These are phyloP conservation scores for Flagelloscypha sp. DNA, from an alignment of 768 basidiomycete species.

Conservation along the genomic window DNA sequence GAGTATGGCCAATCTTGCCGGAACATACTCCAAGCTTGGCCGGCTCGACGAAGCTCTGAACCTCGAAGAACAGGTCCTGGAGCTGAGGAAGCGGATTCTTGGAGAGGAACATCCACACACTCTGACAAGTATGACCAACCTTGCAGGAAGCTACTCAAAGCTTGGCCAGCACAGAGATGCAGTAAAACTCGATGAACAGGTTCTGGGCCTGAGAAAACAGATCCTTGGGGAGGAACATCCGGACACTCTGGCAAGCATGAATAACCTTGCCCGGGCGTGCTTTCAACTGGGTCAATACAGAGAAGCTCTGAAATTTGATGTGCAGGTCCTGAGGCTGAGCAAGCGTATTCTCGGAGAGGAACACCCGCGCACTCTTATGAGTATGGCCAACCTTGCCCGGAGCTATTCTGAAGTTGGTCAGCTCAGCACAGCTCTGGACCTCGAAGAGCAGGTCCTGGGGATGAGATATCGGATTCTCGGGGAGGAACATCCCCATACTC, in stretches of 20 bases:
- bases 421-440: conserved; percentile 2
- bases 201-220: too few relatives aligned
- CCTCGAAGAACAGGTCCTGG: conserved; percentile 2
- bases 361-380: conserved; percentile 4
- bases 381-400: conserved; percentile 7
- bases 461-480: conserved; percentile 1
- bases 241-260: conserved; percentile 4
- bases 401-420: conserved; percentile 5
- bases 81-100: neutral
- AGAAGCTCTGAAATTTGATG: conserved; percentile 3
- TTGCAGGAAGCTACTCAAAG: too few relatives aligned
- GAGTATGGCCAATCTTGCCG: conserved; percentile 7
- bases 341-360: conserved; percentile 1
- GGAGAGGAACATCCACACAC: conserved; percentile 8
- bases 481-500: conserved; percentile 7
- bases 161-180: too few relatives aligned
- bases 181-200: too few relatives aligned
- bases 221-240: conserved; percentile 7
- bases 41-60: conserved; percentile 4
- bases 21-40: conserved; percentile 4
- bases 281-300: conserved; percentile 2
- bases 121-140: conserved; percentile 3
- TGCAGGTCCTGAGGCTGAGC: neutral
- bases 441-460: conserved; percentile 1
- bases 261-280: conserved; percentile 7